These are phyloP conservation scores for Mycosphaerella sp. DNA, from an alignment of 2,329 filamentous ascomycete genomes.

Conservation along the genomic window DNA sequence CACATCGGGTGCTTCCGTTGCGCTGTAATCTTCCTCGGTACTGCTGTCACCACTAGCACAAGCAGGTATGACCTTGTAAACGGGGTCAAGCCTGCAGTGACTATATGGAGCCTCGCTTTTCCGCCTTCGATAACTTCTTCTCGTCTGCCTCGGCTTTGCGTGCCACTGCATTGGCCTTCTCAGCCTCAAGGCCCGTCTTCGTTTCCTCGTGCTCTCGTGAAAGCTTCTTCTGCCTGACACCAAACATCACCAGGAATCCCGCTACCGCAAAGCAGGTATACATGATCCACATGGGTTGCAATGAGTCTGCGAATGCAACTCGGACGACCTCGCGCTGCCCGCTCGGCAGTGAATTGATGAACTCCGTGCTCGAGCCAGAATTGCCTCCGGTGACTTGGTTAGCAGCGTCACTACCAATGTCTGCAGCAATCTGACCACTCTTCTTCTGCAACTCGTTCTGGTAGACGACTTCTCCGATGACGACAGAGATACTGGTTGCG, in stretches of 20 bases:
- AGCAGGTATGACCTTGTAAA: background rate
- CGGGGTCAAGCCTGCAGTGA: background rate
- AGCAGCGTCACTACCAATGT: conserved; percentile 49
- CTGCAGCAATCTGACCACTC: conserved; percentile 41
- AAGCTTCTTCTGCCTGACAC: conserved; percentile 40
- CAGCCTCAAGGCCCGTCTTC: conserved; percentile 43
- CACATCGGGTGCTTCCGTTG: background rate
- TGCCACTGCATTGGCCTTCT: conserved; percentile 36
- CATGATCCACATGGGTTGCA: conserved; percentile 47
- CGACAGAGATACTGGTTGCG: conserved; percentile 60
- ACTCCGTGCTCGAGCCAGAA: conserved; percentile 54
- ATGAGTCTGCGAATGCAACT: conserved; percentile 38
- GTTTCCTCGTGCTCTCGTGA: conserved; percentile 43
- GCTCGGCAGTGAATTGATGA: conserved; percentile 49
- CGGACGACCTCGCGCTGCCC: conserved; percentile 40
- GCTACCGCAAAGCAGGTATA: conserved; percentile 39
- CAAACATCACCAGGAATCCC: conserved; percentile 36
- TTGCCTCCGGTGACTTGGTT: conserved; percentile 51
- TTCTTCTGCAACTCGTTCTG: conserved; percentile 64
- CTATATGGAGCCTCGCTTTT: conserved; percentile 1
- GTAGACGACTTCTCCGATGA: conserved; percentile 72
- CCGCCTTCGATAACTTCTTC: conserved; percentile 16
- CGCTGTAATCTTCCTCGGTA: background rate
- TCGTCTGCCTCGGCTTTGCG: conserved; percentile 30
- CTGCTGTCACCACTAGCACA: background rate